These are phyloP conservation scores for Erythrophleum ivorense DNA, from an alignment of 331 rosid species.

Conservation along the genomic window DNA sequence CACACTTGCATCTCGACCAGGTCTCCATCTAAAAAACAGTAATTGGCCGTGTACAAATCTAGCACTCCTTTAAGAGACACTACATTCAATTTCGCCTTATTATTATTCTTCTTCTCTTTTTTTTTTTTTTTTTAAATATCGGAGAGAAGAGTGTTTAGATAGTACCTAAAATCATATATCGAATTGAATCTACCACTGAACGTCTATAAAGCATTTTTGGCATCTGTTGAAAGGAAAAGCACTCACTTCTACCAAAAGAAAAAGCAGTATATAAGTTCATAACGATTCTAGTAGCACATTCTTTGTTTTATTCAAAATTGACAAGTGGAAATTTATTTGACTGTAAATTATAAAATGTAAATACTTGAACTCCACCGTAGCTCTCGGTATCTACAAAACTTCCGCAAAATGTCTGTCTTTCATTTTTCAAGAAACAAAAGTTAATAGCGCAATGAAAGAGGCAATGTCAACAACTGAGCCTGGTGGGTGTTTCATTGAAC, in stretches of 20 bases:
- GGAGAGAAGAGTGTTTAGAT: neutral
- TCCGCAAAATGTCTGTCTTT: constrained; percentile 29
- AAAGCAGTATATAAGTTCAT: neutral
- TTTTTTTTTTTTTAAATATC: neutral
- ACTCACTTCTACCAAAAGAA: neutral
- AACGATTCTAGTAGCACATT: neutral
- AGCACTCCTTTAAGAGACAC: constrained; percentile 94
- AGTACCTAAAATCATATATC: neutral
- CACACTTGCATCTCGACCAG: constrained; percentile 80
- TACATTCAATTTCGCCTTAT: too few relatives aligned
- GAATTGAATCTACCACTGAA: neutral
- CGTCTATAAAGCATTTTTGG: neutral
- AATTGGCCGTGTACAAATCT: constrained; percentile 90
- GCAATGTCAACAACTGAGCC: constrained; percentile 30
- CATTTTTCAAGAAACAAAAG: neutral
- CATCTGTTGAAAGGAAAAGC: neutral
- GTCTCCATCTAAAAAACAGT: constrained; percentile 91
- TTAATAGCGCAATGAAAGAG: neutral
- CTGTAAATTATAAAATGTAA: constrained; percentile 27
- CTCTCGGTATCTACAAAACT: constrained; percentile 49
- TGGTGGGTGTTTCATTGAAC: constrained; percentile 44
- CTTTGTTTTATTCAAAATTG: neutral
- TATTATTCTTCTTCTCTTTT: neutral
- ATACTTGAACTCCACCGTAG: constrained; percentile 42
- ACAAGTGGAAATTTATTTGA: neutral